Percentiles rank a stretch among this genome's conserved stretches.
Evolutionary conservation across 2,329 filamentous ascomycete species (phyloP).

Genomic region (Ilyonectria mors-panacis): DNA sequence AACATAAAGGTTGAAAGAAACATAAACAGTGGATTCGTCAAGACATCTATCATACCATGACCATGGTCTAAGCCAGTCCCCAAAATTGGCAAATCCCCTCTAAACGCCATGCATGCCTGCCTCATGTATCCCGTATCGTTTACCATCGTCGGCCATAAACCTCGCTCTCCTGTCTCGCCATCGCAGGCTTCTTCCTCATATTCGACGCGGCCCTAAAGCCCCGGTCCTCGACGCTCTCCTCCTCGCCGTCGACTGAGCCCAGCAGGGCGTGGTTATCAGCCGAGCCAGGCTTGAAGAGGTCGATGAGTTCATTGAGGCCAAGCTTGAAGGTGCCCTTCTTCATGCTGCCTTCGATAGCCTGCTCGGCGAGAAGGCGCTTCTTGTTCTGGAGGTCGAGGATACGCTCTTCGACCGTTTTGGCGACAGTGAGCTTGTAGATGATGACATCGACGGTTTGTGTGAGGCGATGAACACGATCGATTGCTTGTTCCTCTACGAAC

Average conservation of each 20-base stretch:
- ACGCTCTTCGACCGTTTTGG: constrained; percentile 89
- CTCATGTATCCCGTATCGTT: constrained; percentile 19
- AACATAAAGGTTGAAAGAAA: not conserved
- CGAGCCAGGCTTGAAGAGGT: constrained; percentile 82
- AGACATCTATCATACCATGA: constrained; percentile 22
- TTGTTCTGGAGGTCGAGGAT: constrained; percentile 96
- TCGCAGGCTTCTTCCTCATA: constrained; percentile 46
- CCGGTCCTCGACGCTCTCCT: constrained; percentile 33
- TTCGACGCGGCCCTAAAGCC: constrained; percentile 43
- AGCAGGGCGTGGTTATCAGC: constrained; percentile 38
- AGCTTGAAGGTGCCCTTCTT: constrained; percentile 85
- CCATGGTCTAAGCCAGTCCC: not conserved
- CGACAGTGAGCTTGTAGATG: constrained; percentile 94
- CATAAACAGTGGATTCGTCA: constrained; percentile 11
- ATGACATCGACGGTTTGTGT: constrained; percentile 96
- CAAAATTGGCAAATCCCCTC: not conserved
- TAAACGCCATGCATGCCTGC: constrained; percentile 15
- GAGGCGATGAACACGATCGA: constrained; percentile 97
- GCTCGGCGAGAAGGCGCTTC: constrained; percentile 91
- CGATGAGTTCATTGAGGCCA: constrained; percentile 92
- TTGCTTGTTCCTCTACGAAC: constrained; percentile 99
- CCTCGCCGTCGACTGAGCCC: constrained; percentile 36
- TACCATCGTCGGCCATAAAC: constrained; percentile 61
- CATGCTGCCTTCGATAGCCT: constrained; percentile 87
- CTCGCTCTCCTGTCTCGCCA: constrained; percentile 54